These are phyloP conservation scores for Suhomyces faveliae DNA, from an alignment of 805 yeast species.

Conservation along the genomic window DNA sequence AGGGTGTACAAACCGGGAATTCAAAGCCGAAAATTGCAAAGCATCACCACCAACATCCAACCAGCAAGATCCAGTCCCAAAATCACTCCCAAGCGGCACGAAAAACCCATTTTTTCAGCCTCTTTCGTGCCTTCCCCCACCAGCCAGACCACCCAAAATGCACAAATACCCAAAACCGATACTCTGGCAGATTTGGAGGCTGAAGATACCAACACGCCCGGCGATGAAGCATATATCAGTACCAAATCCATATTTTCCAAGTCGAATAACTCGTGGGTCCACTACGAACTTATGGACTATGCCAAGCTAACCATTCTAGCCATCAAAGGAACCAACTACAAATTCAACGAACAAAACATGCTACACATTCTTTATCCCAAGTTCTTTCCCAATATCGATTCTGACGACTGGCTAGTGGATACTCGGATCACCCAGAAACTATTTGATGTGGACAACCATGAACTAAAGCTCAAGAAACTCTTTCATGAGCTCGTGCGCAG, in stretches of 20 bases:
- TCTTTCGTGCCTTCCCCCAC: no score
- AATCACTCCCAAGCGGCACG: no score
- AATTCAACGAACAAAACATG: slow-evolving; percentile 41
- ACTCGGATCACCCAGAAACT: slow-evolving; percentile 17
- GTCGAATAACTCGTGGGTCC: slow-evolving; percentile 33
- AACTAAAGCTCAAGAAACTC: slow-evolving; percentile 18
- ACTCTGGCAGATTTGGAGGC: not conserved
- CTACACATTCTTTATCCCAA: slow-evolving; percentile 45
- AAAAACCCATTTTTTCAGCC: no score
- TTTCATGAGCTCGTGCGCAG: slow-evolving; percentile 18
- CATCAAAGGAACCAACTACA: slow-evolving; percentile 39
- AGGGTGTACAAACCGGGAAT: slow-evolving; percentile 13
- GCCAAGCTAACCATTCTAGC: slow-evolving; percentile 42
- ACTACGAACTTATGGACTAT: slow-evolving; percentile 30
- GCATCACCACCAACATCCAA: not conserved
- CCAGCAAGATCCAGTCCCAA: no score
- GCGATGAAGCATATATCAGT: not conserved
- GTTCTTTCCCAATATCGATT: slow-evolving; percentile 41
- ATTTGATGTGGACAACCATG: slow-evolving; percentile 12
- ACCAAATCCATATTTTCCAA: slow-evolving; percentile 21
- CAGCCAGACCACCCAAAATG: no score
- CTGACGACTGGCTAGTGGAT: slow-evolving; percentile 39
- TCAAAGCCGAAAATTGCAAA: not conserved
- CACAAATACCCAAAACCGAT: no score
- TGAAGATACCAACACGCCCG: not conserved